These are phyloP conservation scores for Eugenia klotzschiana DNA, from an alignment of 441 rosid genomes.

Conservation along the genomic window DNA sequence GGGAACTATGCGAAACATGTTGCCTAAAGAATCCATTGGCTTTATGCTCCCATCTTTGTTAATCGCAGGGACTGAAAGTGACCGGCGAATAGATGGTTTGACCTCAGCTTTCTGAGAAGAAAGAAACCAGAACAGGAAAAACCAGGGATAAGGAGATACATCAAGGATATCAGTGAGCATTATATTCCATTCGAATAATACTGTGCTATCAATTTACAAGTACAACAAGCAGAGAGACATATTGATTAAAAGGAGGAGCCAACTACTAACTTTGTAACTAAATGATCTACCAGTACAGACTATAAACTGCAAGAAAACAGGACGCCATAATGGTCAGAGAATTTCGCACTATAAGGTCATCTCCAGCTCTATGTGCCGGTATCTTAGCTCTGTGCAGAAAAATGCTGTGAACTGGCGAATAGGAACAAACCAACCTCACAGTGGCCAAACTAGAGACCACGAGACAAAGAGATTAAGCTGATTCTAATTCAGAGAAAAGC, in stretches of 20 bases:
- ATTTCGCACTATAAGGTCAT: not conserved
- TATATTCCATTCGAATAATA: not conserved
- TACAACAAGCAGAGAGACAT: not conserved
- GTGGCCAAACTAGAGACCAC: not conserved
- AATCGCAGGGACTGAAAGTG: slow-evolving; percentile 73
- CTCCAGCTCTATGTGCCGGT: not conserved
- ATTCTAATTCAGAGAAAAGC: not conserved
- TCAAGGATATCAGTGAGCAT: not conserved
- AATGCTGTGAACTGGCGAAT: not conserved
- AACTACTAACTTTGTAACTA: not conserved
- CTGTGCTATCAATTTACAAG: not conserved
- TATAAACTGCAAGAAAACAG: not conserved
- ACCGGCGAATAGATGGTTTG: slow-evolving; percentile 54
- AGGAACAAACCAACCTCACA: not conserved
- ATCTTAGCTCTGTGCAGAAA: not conserved
- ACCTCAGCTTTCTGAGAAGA: slow-evolving; percentile 48
- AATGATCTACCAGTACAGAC: not conserved
- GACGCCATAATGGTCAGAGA: not conserved
- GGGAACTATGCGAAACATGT: slow-evolving; percentile 60
- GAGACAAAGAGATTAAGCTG: not conserved
- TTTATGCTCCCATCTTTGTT: slow-evolving; percentile 43
- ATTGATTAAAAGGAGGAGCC: not conserved
- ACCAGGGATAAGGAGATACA: not conserved
- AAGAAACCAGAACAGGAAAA: slow-evolving; percentile 4
- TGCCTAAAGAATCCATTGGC: slow-evolving; percentile 39